Evolutionary conservation across 257 asterid genomes (phyloP), one percentile per base, ranked within the genome.

Genomic region (Perilla frutescens): DNA sequence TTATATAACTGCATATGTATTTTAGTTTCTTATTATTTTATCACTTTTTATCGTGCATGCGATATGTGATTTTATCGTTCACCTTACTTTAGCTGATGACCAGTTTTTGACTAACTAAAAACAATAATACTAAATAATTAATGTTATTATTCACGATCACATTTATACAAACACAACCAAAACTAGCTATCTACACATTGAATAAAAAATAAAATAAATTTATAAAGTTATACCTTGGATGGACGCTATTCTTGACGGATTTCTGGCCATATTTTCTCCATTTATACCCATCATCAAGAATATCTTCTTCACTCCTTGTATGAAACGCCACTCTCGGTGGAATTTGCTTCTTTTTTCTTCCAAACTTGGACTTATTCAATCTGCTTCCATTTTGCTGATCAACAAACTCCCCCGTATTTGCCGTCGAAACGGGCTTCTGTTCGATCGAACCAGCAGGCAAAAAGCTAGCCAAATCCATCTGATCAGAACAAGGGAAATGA

Each of bases 251-350:
- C 82, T 93, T 93, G 6, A 93, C 97, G 50, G 96, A 82, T 83
- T 93, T 93, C 73, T 93, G 98, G 1, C 98, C 98, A 77, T 93
- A 93, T 82, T 93, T 91, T 69, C 98, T 81, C 98, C 98, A 93
- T 72, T 91, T 93, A 63, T 85, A 91, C 2, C 97, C 97, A 84
- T 91, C 98, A 72, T 91, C 98, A 81, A 93, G 98, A 77, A 91
- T 91, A 45, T 93, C 97, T 74, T 93, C 96, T 34, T 78, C 74
- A 70, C 97, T 93, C 82, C 92, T 85, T 0, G 98, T 91, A 79
- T 93, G 98, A 63, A 93, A 93, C 39, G 96, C 97, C 72, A 93
- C 84, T 66, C 97, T 91, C 4, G 88, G 91, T 12, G 96, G 91
- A 55, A 86, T 66, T 72, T 75, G 76, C 77, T 86, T 91, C 80